Evolutionary conservation across 371 early-diverging fungal genomes (phyloP).

Genomic region (Parasitella parasitica): DNA sequence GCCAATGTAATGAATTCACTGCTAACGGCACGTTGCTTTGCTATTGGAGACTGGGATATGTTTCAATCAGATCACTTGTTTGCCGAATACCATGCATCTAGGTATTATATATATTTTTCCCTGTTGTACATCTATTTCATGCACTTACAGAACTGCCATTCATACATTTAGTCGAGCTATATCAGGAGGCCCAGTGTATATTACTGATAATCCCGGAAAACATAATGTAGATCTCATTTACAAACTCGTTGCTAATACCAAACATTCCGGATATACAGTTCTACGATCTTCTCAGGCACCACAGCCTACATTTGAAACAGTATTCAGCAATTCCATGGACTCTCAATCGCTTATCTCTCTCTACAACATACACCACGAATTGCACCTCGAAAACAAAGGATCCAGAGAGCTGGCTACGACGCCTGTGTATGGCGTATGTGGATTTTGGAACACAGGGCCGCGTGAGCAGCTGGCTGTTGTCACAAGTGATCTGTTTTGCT

Average conservation of each 20-base stretch:
- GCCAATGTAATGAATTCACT: slow-evolving; percentile 43
- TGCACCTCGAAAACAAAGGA: not conserved
- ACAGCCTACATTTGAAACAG: slow-evolving; percentile 14
- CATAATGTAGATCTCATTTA: slow-evolving; percentile 25
- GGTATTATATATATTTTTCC: slow-evolving; percentile 11
- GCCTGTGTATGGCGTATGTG: slow-evolving; percentile 6
- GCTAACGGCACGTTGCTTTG: slow-evolving; percentile 7
- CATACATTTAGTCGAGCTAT: slow-evolving; percentile 40
- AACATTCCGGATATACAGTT: not conserved
- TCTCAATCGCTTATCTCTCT: not conserved
- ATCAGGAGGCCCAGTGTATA: slow-evolving; percentile 46
- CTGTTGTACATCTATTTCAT: too few species aligned
- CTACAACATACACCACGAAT: slow-evolving; percentile 9
- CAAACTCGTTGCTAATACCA: slow-evolving; percentile 14
- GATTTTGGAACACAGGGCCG: slow-evolving; percentile 20
- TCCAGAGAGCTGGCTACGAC: not conserved
- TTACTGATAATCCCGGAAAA: slow-evolving; percentile 35
- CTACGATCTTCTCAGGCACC: slow-evolving; percentile 12
- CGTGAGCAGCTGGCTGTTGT: slow-evolving; percentile 1
- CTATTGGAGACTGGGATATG: slow-evolving; percentile 54
- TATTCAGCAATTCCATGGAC: slow-evolving; percentile 16
- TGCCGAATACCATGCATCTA: slow-evolving; percentile 45
- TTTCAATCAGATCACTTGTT: slow-evolving; percentile 50
- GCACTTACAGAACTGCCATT: too few species aligned
- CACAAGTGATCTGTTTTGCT: not conserved